Evolutionary conservation across 192 early-diverging fungal genomes (phyloP), one percentile per base, ranked within the genome.

Genomic region (Ramicandelaber brevisporus): DNA sequence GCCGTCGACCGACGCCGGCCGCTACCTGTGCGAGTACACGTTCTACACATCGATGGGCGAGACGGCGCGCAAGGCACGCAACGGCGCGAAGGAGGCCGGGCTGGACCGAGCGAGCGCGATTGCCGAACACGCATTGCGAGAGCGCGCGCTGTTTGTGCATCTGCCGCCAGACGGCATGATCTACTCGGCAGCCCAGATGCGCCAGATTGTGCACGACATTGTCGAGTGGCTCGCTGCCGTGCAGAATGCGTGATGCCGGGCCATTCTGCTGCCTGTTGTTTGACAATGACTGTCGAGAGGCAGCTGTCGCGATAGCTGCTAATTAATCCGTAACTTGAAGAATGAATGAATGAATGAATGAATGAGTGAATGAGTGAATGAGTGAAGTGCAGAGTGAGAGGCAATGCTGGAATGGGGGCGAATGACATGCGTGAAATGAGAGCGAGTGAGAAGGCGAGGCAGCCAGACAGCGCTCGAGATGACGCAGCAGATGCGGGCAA

Each of bases 1-100:
- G 14, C 23, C 42, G 16, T 57, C 55, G 31, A 26, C 33, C 24
- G 59, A 68, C 26, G 61, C 65, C 2, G 65, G 65, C 6, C 39
- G 38, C 0, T 68, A 68, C 27, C 28, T 68, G 13, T 68, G 65
- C 47, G 65, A 68, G 20, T 68, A 50, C 32, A 62, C 62, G 4
- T 64, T 59, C 27, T 68, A 64, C 16, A 42, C 40, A 4, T 60
- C 59, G 21, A 43, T 68, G 31, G 53, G 48, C 0, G 48, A 50
- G 30, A 33, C 21, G 0, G 28, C 29, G 27, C n/a, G n/a, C n/a
- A 38, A 29, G 6, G 31, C 25, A 17, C 45, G 45, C 21, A 25
- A 36, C 20, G 21, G 21, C 1, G 17, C 36, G 3, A 23, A 26
- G 7, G 17, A 31, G 13, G 15, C 37, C 15, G 38, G 23, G 13